These are phyloP conservation scores for Phytophthora pistaciae DNA, from an alignment of 352 stramenopile genomes.

Conservation along the genomic window DNA sequence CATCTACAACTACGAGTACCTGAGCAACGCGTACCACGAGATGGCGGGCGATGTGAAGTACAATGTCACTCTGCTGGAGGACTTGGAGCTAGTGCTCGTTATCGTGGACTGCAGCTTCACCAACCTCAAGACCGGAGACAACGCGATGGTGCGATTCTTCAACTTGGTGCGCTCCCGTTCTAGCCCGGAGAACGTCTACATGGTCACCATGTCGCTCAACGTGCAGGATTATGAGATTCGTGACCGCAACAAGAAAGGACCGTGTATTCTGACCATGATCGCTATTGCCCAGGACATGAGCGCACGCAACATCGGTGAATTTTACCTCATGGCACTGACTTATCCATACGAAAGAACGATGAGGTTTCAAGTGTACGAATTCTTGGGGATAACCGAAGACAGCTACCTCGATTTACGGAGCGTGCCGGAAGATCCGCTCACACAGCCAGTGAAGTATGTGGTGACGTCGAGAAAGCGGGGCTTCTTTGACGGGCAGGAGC, in stretches of 20 bases:
- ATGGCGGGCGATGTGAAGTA: slow-evolving; percentile 36
- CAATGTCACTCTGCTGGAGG: slow-evolving; percentile 42
- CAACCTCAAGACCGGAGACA: slow-evolving; percentile 28
- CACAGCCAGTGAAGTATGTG: slow-evolving; percentile 32
- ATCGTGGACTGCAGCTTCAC: slow-evolving; percentile 54
- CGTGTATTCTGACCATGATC: slow-evolving; percentile 35
- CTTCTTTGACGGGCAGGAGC: slow-evolving; percentile 41
- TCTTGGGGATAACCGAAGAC: slow-evolving; percentile 24
- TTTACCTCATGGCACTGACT: slow-evolving; percentile 35
- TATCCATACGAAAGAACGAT: slow-evolving; percentile 40
- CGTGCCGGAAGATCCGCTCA: slow-evolving; percentile 13
- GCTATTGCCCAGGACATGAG: slow-evolving; percentile 31
- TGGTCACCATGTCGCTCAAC: slow-evolving; percentile 38
- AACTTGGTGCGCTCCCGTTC: slow-evolving; percentile 36
- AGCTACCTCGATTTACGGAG: slow-evolving; percentile 31
- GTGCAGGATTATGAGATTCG: slow-evolving; percentile 46
- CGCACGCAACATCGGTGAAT: slow-evolving; percentile 7
- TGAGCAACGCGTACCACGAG: slow-evolving; percentile 38
- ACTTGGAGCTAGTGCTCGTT: slow-evolving; percentile 45
- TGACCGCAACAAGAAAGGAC: slow-evolving; percentile 24
- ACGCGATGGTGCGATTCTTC: slow-evolving; percentile 31
- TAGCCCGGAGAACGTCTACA: slow-evolving; percentile 12
- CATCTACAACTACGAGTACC: slow-evolving; percentile 46
- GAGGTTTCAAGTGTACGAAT: slow-evolving; percentile 41
- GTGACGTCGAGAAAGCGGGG: slow-evolving; percentile 35